Evolutionary conservation across 2,329 filamentous ascomycete species (phyloP), one percentile per base, ranked within the genome.

Genomic region (Graphilbum ipis-grandicollis): DNA sequence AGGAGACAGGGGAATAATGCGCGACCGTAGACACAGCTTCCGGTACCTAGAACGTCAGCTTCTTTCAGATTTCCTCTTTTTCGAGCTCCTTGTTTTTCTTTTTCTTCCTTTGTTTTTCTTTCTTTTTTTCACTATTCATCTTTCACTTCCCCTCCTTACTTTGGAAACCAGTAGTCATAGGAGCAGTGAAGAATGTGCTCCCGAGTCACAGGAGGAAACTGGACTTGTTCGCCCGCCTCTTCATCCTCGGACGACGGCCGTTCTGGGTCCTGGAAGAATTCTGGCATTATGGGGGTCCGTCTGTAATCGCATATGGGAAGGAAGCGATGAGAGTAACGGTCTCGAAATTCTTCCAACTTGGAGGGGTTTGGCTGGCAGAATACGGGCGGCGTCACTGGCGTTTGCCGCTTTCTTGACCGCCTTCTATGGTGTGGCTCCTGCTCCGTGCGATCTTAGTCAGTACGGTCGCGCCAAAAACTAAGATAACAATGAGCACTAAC

Each of bases 181-280:
- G 90, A 92, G 59, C 88, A 98, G 57, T 94, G 80, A 38, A 93
- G 63, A 42, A 98, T 92, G 51, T 98, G 88, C 33, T 79, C 72
- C 52, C 77, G 80, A 23, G 76, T 84, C 39, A 93, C 71, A 1
- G 84, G 83, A 17, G 85, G 81, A 51, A 98, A 96, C 17, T 71
- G 72, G 15, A 83, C 61, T 5, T 39, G 35, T 5, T 33, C 43
- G 21, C 28, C 35, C 31, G 33, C 28, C 19, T 36, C 28, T 36
- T n/a, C 12, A 13, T 28, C 14, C 5, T 8, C 19, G 19, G n/a
- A 19, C 19, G 10, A 33, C 17, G 39, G 13, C 18, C 35, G 19
- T 22, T 35, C 29, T 13, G 34, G 35, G 21, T 36, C 26, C 1
- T 35, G 25, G 51, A 47, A 19, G 28, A 45, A 43, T 35, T 43